Conservation (phyloP, 768 basidiomycete genomes). For the Boletus rex-veris region DNA sequence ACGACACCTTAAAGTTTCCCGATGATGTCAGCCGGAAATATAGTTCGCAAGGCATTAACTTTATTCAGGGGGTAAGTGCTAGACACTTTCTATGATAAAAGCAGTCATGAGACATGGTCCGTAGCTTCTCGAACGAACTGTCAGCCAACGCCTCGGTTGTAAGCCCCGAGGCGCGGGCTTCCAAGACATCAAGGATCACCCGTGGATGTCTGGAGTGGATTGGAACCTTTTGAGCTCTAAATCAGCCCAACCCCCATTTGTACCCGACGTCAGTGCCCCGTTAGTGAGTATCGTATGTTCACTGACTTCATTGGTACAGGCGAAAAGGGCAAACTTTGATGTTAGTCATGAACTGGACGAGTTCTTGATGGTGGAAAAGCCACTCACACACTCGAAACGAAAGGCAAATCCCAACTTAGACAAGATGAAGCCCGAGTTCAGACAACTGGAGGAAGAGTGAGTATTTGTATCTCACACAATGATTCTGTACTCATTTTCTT, state of each 20-base stretch:
- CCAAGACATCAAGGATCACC: slow-evolving; percentile 73
- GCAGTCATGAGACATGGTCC: slow-evolving; percentile 7
- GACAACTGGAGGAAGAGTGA: slow-evolving; percentile 91
- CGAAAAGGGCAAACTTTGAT: slow-evolving; percentile 97
- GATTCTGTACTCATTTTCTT: slow-evolving; percentile 6
- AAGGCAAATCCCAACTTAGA: slow-evolving; percentile 84
- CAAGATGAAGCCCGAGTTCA: slow-evolving; percentile 86
- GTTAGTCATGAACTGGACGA: slow-evolving; percentile 97
- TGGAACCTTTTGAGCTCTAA: slow-evolving; percentile 79
- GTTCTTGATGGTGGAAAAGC: slow-evolving; percentile 95
- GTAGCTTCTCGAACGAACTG: slow-evolving; percentile 84
- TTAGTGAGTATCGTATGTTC: not conserved
- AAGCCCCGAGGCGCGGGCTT: slow-evolving; percentile 64
- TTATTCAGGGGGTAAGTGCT: slow-evolving; percentile 59
- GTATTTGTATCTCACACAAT: slow-evolving; percentile 22
- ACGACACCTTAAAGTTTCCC: slow-evolving; percentile 76
- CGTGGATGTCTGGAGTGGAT: slow-evolving; percentile 81
- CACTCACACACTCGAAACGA: slow-evolving; percentile 90
- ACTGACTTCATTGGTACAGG: slow-evolving; percentile 42
- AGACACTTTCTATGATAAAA: not conserved
- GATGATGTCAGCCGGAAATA: slow-evolving; percentile 59
- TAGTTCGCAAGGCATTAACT: slow-evolving; percentile 63
- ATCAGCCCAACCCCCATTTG: slow-evolving; percentile 73
- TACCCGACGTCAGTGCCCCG: slow-evolving; percentile 78
- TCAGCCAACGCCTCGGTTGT: slow-evolving; percentile 77